Percentiles rank a stretch among this genome's conserved stretches.
These are phyloP conservation scores for Fragaria nilgerrensis DNA, from an alignment of 306 rosid genomes.

Conservation along the genomic window DNA sequence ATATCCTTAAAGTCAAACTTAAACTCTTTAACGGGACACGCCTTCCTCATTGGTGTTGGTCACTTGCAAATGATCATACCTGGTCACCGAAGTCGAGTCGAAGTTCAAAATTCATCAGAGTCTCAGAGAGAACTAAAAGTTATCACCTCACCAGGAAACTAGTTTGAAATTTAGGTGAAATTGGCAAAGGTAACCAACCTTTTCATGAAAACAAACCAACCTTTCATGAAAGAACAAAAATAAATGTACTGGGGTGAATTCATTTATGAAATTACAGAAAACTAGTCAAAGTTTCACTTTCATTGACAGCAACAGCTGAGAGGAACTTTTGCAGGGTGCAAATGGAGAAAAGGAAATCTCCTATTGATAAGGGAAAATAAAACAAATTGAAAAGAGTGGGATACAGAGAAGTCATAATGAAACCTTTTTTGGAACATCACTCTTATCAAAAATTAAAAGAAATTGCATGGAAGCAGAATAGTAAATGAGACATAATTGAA, in stretches of 20 bases:
- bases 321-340: constrained; percentile 57
- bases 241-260: constrained; percentile 36
- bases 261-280: constrained; percentile 31
- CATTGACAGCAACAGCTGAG: constrained; percentile 84
- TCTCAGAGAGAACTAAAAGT: neutral
- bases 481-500: constrained; percentile 38
- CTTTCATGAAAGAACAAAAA: constrained; percentile 27
- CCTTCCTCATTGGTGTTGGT: no score
- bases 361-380: constrained; percentile 53
- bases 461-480: constrained; percentile 18
- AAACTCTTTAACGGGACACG: no score
- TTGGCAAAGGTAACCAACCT: constrained; percentile 19
- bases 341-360: constrained; percentile 72
- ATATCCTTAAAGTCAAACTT: no score
- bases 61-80: no score
- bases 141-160: neutral
- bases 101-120: neutral
- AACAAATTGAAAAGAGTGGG: constrained; percentile 58
- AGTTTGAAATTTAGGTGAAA: constrained; percentile 15
- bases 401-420: constrained; percentile 42
- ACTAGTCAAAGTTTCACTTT: constrained; percentile 80
- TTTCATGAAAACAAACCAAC: constrained; percentile 16
- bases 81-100: no score
- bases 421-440: constrained; percentile 37
- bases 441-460: constrained; percentile 17